Conservation (phyloP, 2,329 filamentous ascomycete species). For the Calonectria fujianensis region DNA sequence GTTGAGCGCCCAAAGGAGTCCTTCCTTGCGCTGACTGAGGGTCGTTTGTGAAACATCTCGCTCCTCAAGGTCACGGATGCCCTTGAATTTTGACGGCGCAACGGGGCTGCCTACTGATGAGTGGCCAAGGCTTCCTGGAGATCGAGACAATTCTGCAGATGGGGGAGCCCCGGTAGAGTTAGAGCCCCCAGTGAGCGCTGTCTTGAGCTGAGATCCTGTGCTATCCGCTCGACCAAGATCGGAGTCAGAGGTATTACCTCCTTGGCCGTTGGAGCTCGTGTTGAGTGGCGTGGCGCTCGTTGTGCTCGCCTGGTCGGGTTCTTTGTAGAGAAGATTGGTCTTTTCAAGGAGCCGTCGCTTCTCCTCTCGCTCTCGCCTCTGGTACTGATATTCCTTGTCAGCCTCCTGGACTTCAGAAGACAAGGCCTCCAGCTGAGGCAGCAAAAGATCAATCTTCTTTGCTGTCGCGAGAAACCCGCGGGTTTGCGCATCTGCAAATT, state of each 20-base stretch:
- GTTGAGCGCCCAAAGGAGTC: constrained; percentile 94
- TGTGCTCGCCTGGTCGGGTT: constrained; percentile 77
- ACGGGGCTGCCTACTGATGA: constrained; percentile 70
- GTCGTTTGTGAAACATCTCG: constrained; percentile 76
- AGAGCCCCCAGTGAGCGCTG: constrained; percentile 68
- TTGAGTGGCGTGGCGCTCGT: constrained; percentile 58
- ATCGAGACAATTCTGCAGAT: constrained; percentile 71
- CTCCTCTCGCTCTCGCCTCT: constrained; percentile 95
- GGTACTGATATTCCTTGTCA: constrained; percentile 97
- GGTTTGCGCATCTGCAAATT: constrained; percentile 93
- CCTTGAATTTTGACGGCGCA: constrained; percentile 83
- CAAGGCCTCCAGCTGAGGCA: constrained; percentile 92
- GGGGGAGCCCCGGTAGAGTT: constrained; percentile 56
- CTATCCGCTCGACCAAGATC: constrained; percentile 85
- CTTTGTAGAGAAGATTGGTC: constrained; percentile 83
- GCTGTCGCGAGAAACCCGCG: constrained; percentile 87
- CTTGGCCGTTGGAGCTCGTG: constrained; percentile 65
- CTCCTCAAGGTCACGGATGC: constrained; percentile 94
- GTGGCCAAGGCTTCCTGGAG: constrained; percentile 72
- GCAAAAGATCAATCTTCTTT: constrained; percentile 89
- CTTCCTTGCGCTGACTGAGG: constrained; percentile 87
- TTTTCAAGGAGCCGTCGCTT: constrained; percentile 94
- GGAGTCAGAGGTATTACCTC: constrained; percentile 75
- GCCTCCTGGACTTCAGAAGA: constrained; percentile 92
- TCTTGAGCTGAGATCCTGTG: constrained; percentile 80